These are phyloP conservation scores for Kuraishia hungarica DNA, from an alignment of 805 yeast species.

Conservation along the genomic window DNA sequence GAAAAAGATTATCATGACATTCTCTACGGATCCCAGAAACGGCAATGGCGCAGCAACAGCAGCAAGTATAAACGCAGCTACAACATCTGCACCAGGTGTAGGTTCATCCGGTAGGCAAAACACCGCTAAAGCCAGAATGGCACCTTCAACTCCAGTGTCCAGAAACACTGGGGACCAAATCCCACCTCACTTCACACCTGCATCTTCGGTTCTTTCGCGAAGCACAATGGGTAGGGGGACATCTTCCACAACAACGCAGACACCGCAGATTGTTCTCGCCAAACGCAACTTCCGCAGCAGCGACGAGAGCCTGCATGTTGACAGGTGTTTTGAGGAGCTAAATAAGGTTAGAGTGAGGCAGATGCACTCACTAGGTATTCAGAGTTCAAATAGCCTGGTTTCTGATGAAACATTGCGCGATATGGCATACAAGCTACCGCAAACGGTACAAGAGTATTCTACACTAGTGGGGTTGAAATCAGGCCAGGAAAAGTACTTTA, in stretches of 20 bases:
- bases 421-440: conserved; percentile 49
- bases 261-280: conserved; percentile 14
- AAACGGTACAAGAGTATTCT: conserved; percentile 35
- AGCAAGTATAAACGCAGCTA: conserved; percentile 9
- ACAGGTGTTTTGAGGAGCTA: conserved; percentile 22
- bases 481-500: conserved; percentile 19
- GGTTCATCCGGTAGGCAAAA: background rate
- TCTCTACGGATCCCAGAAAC: conserved; percentile 20
- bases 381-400: conserved; percentile 24
- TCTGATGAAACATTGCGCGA: conserved; percentile 36
- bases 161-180: background rate
- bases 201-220: background rate
- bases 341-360: conserved; percentile 31
- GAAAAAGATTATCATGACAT: conserved; percentile 42
- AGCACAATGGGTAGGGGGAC: background rate
- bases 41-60: conserved; percentile 1
- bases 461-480: conserved; percentile 26
- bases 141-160: background rate
- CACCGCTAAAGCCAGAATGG: background rate
- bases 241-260: background rate
- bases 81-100: conserved; percentile 8
- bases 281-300: conserved; percentile 8
- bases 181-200: background rate
- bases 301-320: conserved; percentile 19
- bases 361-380: conserved; percentile 30